Evolutionary conservation across 1,139 yeast species (phyloP).

Genomic region (Suhomyces wounanorum): DNA sequence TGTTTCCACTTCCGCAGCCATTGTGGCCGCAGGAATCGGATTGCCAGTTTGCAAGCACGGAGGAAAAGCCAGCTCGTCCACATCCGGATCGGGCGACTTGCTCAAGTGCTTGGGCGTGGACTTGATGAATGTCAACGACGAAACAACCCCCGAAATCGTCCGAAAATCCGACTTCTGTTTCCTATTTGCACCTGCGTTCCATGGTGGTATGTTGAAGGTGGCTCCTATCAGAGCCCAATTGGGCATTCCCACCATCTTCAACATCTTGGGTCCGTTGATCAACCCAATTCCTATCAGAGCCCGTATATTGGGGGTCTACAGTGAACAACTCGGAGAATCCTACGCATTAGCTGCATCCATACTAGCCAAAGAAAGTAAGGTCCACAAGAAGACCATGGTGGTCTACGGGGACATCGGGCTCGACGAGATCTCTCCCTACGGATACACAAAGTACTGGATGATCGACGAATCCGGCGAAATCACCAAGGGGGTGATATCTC

Average conservation of each 20-base stretch:
- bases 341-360: slow-evolving; percentile 79
- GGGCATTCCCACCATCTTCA: slow-evolving; percentile 92
- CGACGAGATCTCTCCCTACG: slow-evolving; percentile 92
- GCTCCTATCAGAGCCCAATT: slow-evolving; percentile 73
- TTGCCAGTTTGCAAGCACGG: slow-evolving; percentile 87
- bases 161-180: slow-evolving; percentile 63
- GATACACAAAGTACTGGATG: slow-evolving; percentile 78
- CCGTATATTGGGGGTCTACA: slow-evolving; percentile 85
- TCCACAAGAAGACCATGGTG: slow-evolving; percentile 66
- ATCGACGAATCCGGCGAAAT: slow-evolving; percentile 51
- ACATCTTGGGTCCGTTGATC: slow-evolving; percentile 86
- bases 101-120: slow-evolving; percentile 77
- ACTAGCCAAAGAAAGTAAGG: slow-evolving; percentile 46
- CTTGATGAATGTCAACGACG: slow-evolving; percentile 61
- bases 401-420: slow-evolving; percentile 91
- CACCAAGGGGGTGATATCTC: slow-evolving; percentile 43
- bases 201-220: slow-evolving; percentile 86
- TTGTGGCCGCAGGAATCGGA: slow-evolving; percentile 91
- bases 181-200: slow-evolving; percentile 91
- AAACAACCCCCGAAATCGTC: slow-evolving; percentile 68
- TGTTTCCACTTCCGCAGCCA: slow-evolving; percentile 92
- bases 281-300: slow-evolving; percentile 88
- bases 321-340: slow-evolving; percentile 73
- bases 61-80: slow-evolving; percentile 91
- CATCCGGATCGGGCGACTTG: slow-evolving; percentile 92